Percentiles rank a stretch among this genome's conserved stretches.
phyloP scores from a whole-genome alignment of 306 rosid species.

The Castanea mollissima region DNA sequence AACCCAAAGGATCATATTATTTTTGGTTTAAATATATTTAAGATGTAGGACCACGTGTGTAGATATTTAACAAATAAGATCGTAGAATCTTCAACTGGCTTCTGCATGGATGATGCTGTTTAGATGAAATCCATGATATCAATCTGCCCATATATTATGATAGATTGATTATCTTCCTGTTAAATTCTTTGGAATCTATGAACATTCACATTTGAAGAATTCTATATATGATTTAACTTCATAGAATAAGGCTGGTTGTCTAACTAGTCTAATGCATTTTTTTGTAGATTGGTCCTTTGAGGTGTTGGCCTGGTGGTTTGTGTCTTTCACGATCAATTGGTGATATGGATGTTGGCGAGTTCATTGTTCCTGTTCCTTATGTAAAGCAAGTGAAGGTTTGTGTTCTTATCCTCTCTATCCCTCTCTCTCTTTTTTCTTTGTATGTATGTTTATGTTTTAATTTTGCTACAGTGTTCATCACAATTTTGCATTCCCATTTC shows the following conservation, averaged over 20 bases:
- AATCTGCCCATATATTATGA: constrained; percentile 12
- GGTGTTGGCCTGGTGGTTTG: constrained; percentile 99
- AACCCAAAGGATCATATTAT: not conserved
- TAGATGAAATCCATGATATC: constrained; percentile 2
- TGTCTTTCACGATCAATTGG: constrained; percentile 97
- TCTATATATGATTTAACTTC: constrained; percentile 12
- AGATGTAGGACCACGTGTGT: not conserved
- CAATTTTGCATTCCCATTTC: not conserved
- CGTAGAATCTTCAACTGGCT: not conserved
- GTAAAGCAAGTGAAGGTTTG: constrained; percentile 98
- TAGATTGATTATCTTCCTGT: constrained; percentile 6
- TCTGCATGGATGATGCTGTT: not conserved
- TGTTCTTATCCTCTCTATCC: not conserved
- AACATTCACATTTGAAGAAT: constrained; percentile 7
- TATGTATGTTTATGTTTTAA: not conserved
- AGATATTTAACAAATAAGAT: not conserved
- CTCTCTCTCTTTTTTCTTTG: not conserved
- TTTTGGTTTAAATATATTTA: not conserved
- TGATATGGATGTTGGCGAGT: constrained; percentile 95
- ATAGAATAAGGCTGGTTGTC: not conserved
- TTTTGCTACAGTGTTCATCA: not conserved
- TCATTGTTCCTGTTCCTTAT: constrained; percentile 90
- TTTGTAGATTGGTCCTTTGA: constrained; percentile 85
- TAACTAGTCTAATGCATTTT: constrained; percentile 6
- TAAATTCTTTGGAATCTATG: not conserved